phyloP scores from a whole-genome alignment of 192 early-diverging fungal genomes.

The Backusella circina region DNA sequence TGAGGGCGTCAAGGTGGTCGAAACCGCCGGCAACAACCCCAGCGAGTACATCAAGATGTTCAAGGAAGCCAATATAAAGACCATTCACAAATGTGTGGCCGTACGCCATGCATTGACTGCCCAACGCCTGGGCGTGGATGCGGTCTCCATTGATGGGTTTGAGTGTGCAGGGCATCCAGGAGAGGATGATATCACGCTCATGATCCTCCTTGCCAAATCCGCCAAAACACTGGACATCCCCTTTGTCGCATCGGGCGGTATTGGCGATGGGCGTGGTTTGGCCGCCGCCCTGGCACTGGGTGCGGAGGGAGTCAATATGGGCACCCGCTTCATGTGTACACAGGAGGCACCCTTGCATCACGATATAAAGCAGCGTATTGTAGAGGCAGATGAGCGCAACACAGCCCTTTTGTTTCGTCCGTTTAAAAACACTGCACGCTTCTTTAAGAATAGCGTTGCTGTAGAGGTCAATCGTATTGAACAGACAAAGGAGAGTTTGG shows the following conservation, averaged over 20 bases:
- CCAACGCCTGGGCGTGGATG: conserved; percentile 60
- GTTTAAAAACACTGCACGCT: conserved; percentile 71
- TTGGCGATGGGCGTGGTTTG: conserved; percentile 77
- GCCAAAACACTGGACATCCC: conserved; percentile 65
- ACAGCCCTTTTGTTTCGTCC: conserved; percentile 68
- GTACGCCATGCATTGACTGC: conserved; percentile 70
- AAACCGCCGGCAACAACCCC: conserved; percentile 84
- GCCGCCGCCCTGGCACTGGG: conserved; percentile 56
- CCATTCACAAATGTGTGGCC: conserved; percentile 79
- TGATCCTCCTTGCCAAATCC: conserved; percentile 71
- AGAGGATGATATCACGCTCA: conserved; percentile 72
- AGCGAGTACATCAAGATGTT: conserved; percentile 66
- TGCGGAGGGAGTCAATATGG: conserved; percentile 73
- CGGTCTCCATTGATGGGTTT: conserved; percentile 78
- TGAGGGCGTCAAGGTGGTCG: conserved; percentile 73
- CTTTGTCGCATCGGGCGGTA: conserved; percentile 73
- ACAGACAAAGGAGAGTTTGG: conserved; percentile 57
- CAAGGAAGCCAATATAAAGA: conserved; percentile 61
- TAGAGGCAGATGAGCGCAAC: conserved; percentile 58
- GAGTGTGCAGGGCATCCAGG: conserved; percentile 86
- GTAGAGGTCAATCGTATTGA: conserved; percentile 67
- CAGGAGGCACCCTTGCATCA: conserved; percentile 68
- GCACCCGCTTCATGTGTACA: conserved; percentile 83
- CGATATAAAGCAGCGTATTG: conserved; percentile 70
- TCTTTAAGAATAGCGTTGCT: conserved; percentile 69